Percentiles rank a stretch among this genome's conserved stretches.
Conservation (phyloP, 768 basidiomycete species). For the Tremella yokohamensis region DNA sequence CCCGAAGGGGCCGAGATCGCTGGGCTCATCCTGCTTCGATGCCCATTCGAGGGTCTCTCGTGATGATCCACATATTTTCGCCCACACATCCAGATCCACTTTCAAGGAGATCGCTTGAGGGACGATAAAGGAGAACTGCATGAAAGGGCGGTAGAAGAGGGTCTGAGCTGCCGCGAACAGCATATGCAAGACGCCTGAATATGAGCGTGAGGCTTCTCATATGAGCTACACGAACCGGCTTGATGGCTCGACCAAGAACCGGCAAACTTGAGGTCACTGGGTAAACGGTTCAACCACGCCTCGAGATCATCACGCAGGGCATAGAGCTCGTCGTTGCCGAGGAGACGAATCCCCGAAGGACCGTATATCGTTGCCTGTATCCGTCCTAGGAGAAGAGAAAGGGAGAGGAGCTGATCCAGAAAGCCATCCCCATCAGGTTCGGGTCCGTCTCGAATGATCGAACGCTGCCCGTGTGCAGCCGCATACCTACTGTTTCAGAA, state of each 20-base stretch:
- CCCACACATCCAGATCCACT: conserved; percentile 16
- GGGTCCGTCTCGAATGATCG: conserved; percentile 9
- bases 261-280: neutral
- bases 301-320: conserved; percentile 1
- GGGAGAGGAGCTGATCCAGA: neutral
- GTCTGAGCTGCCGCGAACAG: conserved; percentile 9
- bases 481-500: conserved; percentile 14
- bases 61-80: conserved; percentile 9
- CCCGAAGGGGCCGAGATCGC: conserved; percentile 12
- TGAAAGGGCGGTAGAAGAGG: conserved; percentile 23
- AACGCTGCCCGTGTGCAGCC: conserved; percentile 12
- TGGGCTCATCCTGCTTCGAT: conserved; percentile 20
- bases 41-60: conserved; percentile 20
- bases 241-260: neutral
- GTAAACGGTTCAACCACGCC: neutral
- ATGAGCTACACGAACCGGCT: neutral
- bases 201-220: neutral
- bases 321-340: neutral
- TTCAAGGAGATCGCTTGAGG: conserved; percentile 16
- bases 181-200: conserved; percentile 18
- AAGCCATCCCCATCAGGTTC: neutral
- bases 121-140: conserved; percentile 24
- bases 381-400: conserved; percentile 5
- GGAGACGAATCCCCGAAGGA: neutral
- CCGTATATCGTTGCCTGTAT: neutral